phyloP scores from a whole-genome alignment of 495 filamentous ascomycete species.

The Tuber umbilicatum region DNA sequence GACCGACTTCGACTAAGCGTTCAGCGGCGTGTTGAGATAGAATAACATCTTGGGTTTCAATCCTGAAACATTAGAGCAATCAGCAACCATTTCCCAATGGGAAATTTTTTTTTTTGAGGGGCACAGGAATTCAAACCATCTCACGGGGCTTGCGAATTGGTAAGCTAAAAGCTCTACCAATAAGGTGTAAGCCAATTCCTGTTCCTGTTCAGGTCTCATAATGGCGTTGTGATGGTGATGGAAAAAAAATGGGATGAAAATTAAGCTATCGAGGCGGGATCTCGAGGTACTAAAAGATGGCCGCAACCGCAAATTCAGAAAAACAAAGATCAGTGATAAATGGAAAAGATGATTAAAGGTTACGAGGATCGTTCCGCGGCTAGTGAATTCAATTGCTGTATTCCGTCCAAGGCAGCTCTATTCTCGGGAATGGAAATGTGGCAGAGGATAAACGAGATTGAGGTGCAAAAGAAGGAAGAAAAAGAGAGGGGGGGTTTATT shows the following conservation, averaged over 20 bases:
- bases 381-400: conserved; percentile 16
- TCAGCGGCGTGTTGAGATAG: conserved; percentile 92
- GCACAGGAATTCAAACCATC: conserved; percentile 54
- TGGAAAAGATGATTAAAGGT: conserved; percentile 17
- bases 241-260: conserved; percentile 10
- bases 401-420: conserved; percentile 20
- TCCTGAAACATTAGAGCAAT: conserved; percentile 46
- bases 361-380: conserved; percentile 15
- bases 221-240: conserved; percentile 45
- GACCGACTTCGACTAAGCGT: conserved; percentile 94
- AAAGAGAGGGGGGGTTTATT: conserved; percentile 44
- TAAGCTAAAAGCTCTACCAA: conserved; percentile 97
- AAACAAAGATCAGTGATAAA: conserved; percentile 11
- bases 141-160: conserved; percentile 95
- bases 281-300: conserved; percentile 6
- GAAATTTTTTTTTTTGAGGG: conserved; percentile 7
- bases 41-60: conserved; percentile 99
- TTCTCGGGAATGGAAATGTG: conserved; percentile 20
- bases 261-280: conserved; percentile 26
- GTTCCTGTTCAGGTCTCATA: conserved; percentile 98
- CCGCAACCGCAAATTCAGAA: conserved; percentile 3
- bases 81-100: conserved; percentile 11
- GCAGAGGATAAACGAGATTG: conserved; percentile 18
- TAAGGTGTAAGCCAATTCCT: conserved; percentile 94
- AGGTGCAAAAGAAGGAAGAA: conserved; percentile 17